These are phyloP conservation scores for Talaromyces sp. DNA, from an alignment of 2,329 filamentous ascomycete genomes.

Conservation along the genomic window DNA sequence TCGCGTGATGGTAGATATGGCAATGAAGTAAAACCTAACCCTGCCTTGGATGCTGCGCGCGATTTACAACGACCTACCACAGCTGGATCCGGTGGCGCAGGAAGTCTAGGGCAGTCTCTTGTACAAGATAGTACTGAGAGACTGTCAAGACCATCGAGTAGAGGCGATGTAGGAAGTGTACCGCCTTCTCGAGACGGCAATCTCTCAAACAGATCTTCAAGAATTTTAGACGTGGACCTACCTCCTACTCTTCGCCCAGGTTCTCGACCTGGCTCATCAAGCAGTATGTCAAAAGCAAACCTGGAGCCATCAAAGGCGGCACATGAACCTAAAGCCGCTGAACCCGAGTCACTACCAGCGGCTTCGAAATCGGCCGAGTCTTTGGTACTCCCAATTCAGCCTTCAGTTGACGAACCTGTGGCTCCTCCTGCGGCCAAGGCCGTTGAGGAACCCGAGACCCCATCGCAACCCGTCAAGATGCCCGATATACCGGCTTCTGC, in stretches of 20 bases:
- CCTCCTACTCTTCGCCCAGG: slow-evolving; percentile 18
- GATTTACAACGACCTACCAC: slow-evolving; percentile 27
- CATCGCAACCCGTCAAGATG: not conserved
- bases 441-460: slow-evolving; percentile 18
- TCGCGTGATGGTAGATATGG: slow-evolving; percentile 22
- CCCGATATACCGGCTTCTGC: not conserved
- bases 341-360: not conserved
- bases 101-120: slow-evolving; percentile 23
- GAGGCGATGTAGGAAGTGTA: slow-evolving; percentile 5
- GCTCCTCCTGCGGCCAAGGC: not conserved
- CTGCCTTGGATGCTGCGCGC: slow-evolving; percentile 12
- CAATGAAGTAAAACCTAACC: slow-evolving; percentile 17
- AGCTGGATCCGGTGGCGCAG: slow-evolving; percentile 17
- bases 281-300: slow-evolving; percentile 4
- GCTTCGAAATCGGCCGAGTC: not conserved
- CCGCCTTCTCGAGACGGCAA: slow-evolving; percentile 28
- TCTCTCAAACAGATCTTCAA: slow-evolving; percentile 13
- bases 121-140: slow-evolving; percentile 24
- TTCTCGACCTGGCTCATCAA: slow-evolving; percentile 12
- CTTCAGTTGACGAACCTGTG: not conserved
- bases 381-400: not conserved
- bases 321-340: slow-evolving; percentile 14
- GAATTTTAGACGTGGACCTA: slow-evolving; percentile 15
- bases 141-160: slow-evolving; percentile 23
- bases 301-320: not conserved